Percentiles rank a stretch among this genome's conserved stretches.
phyloP scores from a whole-genome alignment of 2,329 filamentous ascomycete genomes.

The Fusarium verrucosum region DNA sequence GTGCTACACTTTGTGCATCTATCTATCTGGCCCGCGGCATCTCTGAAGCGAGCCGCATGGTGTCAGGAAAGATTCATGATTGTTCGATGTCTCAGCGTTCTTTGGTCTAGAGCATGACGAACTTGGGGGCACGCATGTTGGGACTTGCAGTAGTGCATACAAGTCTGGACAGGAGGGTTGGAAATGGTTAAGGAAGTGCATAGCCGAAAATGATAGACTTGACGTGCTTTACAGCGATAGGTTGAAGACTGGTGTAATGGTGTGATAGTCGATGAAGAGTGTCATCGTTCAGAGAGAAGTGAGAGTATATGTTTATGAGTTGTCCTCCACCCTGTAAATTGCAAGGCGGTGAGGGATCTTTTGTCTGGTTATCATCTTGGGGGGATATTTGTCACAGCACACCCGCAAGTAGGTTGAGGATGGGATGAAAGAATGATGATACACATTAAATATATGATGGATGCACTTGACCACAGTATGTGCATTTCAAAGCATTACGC shows the following conservation, averaged over 20 bases:
- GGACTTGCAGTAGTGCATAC: background rate
- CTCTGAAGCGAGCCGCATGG: slow-evolving; percentile 18
- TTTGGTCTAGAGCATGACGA: slow-evolving; percentile 4
- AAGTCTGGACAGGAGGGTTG: slow-evolving; percentile 2
- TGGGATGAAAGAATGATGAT: too few species aligned
- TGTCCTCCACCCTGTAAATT: too few species aligned
- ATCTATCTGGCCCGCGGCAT: slow-evolving; percentile 21
- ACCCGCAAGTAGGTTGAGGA: too few species aligned
- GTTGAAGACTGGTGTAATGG: background rate
- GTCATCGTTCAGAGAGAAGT: background rate
- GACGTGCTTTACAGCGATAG: background rate
- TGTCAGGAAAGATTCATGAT: slow-evolving; percentile 16
- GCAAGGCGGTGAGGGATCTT: too few species aligned
- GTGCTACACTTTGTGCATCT: slow-evolving; percentile 23
- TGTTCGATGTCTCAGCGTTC: background rate
- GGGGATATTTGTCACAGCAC: too few species aligned
- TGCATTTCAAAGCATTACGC: background rate
- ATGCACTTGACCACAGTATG: background rate
- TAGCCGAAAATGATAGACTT: slow-evolving; percentile 21
- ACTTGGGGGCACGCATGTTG: background rate
- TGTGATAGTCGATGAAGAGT: background rate
- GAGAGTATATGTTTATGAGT: background rate
- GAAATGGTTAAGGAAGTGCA: background rate
- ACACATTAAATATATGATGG: too few species aligned
- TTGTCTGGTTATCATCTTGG: too few species aligned